phyloP scores from a whole-genome alignment of 2,329 filamentous ascomycete species.

The Claviceps arundinis region DNA sequence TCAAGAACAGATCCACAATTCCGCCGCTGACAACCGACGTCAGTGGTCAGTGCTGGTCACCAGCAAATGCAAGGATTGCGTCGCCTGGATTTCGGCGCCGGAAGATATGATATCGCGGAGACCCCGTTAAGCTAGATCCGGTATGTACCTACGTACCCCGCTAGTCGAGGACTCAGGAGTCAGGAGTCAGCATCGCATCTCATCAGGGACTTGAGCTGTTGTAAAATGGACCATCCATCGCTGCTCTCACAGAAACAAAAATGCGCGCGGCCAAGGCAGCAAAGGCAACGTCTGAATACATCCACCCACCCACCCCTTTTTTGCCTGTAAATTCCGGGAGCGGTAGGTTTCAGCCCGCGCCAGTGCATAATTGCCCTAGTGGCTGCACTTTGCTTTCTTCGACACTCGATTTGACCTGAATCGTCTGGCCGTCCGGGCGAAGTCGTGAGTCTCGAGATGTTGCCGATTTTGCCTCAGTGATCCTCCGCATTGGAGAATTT shows the following conservation, averaged over 20 bases:
- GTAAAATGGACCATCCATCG: neutral
- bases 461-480: no score
- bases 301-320: slow-evolving; percentile 5
- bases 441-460: no score
- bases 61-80: no score
- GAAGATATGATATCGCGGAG: neutral
- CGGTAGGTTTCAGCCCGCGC: slow-evolving; percentile 13
- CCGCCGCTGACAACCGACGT: no score
- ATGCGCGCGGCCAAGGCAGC: neutral
- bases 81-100: neutral
- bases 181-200: neutral
- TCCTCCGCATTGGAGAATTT: no score
- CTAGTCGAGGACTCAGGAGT: neutral
- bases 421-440: no score
- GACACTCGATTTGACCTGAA: no score
- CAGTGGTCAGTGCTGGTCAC: no score
- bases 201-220: neutral
- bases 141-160: neutral
- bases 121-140: no score
- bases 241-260: neutral
- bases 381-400: no score
- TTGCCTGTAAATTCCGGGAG: slow-evolving; percentile 11
- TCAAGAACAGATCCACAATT: no score
- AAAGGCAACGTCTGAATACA: slow-evolving; percentile 4
- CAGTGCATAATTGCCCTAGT: neutral